phyloP scores from a whole-genome alignment of 2,329 filamentous ascomycete species.

The Aspergillus flavus region DNA sequence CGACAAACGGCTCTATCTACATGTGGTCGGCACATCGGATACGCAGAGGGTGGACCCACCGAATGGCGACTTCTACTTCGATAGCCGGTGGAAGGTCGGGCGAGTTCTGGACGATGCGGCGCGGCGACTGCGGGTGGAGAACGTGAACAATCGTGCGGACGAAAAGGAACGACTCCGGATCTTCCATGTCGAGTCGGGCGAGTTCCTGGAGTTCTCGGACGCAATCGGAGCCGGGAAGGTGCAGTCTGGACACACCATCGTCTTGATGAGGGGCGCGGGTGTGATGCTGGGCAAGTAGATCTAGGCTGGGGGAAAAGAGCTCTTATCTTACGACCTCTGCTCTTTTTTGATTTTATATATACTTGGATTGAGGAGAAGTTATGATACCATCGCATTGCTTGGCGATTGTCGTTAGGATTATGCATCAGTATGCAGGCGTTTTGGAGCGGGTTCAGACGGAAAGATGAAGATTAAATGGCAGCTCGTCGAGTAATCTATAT shows the following conservation, averaged over 20 bases:
- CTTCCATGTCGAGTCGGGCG: constrained; percentile 89
- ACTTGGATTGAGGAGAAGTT: not conserved
- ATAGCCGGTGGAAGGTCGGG: constrained; percentile 86
- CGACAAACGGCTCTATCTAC: constrained; percentile 87
- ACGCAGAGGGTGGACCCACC: constrained; percentile 83
- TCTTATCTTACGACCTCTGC: constrained; percentile 10
- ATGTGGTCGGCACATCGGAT: constrained; percentile 86
- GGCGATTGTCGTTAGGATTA: not conserved
- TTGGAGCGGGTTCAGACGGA: not conserved
- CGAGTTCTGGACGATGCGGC: constrained; percentile 55
- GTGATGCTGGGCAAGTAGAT: constrained; percentile 68
- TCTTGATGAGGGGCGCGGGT: constrained; percentile 82
- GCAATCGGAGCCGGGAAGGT: constrained; percentile 71
- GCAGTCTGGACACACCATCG: constrained; percentile 84
- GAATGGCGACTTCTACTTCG: constrained; percentile 78
- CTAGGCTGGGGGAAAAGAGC: not conserved
- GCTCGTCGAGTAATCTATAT: not conserved
- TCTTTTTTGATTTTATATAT: constrained; percentile 11
- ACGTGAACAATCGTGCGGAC: constrained; percentile 48
- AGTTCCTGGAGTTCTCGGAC: constrained; percentile 83
- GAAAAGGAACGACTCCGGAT: constrained; percentile 76
- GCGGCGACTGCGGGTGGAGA: constrained; percentile 45
- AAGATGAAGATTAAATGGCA: not conserved
- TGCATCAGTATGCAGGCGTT: not conserved
- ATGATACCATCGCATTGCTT: not conserved